These are phyloP conservation scores for Endoconidiophora laricicola DNA, from an alignment of 2,329 filamentous ascomycete species.

Conservation along the genomic window DNA sequence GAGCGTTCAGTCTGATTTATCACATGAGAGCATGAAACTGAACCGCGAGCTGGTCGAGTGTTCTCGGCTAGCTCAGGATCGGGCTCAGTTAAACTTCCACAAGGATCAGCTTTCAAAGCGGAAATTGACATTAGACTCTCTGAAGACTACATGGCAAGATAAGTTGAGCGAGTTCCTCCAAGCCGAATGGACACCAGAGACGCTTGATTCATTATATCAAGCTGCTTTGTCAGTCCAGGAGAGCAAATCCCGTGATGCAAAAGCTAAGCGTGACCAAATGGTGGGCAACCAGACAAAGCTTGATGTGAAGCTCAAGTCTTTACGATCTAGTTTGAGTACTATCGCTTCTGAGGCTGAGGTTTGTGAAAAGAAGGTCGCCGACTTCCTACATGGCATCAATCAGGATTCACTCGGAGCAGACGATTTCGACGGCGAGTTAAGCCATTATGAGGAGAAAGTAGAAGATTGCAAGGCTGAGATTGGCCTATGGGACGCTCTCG, in stretches of 20 bases:
- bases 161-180: constrained; percentile 52
- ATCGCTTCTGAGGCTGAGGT: constrained; percentile 44
- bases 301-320: constrained; percentile 52
- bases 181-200: constrained; percentile 48
- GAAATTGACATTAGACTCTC: constrained; percentile 58
- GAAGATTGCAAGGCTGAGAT: constrained; percentile 48
- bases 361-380: constrained; percentile 40
- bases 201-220: constrained; percentile 56
- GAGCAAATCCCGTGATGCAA: constrained; percentile 43
- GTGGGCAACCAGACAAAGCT: constrained; percentile 60
- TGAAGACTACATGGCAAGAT: constrained; percentile 56
- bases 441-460: constrained; percentile 37
- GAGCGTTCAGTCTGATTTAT: constrained; percentile 47
- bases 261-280: constrained; percentile 52
- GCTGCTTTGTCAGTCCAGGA: constrained; percentile 39
- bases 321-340: constrained; percentile 46
- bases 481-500: constrained; percentile 50
- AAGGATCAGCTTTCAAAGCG: constrained; percentile 65
- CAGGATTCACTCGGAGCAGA: constrained; percentile 30
- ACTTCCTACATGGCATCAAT: constrained; percentile 29
- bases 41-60: constrained; percentile 70
- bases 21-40: constrained; percentile 55
- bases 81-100: constrained; percentile 68
- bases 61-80: constrained; percentile 62
- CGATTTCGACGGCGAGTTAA: constrained; percentile 35